Evolutionary conservation across 2,329 filamentous ascomycete genomes (phyloP).

Genomic region (Aureobasidium sp.): DNA sequence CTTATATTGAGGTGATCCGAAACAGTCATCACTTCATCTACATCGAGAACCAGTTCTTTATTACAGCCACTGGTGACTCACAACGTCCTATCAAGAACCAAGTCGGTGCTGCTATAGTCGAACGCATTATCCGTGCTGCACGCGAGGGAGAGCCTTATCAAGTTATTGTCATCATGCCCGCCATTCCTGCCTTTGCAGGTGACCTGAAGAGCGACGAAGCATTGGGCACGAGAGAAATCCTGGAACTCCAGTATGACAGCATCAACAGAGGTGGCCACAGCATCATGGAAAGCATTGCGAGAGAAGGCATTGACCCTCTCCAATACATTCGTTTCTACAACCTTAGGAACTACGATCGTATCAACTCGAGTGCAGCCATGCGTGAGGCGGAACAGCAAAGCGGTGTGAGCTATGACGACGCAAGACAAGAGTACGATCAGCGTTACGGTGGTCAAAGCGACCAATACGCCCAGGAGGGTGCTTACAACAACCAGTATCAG

Average conservation of each 20-base stretch:
- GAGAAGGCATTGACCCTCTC: slow-evolving; percentile 61
- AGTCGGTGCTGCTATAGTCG: slow-evolving; percentile 71
- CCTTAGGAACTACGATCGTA: slow-evolving; percentile 73
- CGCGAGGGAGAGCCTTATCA: slow-evolving; percentile 61
- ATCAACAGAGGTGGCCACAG: slow-evolving; percentile 71
- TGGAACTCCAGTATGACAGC: slow-evolving; percentile 79
- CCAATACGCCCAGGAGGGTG: slow-evolving; percentile 27
- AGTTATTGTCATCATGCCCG: slow-evolving; percentile 70
- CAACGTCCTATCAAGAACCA: slow-evolving; percentile 70
- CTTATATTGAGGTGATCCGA: slow-evolving; percentile 76
- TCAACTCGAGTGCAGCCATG: slow-evolving; percentile 64
- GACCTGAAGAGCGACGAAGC: slow-evolving; percentile 67
- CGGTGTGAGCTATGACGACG: slow-evolving; percentile 62
- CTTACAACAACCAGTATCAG: neutral
- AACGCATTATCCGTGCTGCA: slow-evolving; percentile 66
- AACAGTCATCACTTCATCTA: slow-evolving; percentile 85
- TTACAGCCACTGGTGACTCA: slow-evolving; percentile 65
- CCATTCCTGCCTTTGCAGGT: slow-evolving; percentile 75
- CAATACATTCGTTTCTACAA: slow-evolving; percentile 81
- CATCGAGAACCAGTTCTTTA: slow-evolving; percentile 69
- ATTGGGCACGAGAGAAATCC: slow-evolving; percentile 73
- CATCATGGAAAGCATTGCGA: slow-evolving; percentile 65
- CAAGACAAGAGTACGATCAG: slow-evolving; percentile 57
- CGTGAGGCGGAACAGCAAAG: slow-evolving; percentile 52
- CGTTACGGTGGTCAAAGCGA: slow-evolving; percentile 31